phyloP scores from a whole-genome alignment of 1,284 basidiomycete species.

The Microbotryomycetes sp. region DNA sequence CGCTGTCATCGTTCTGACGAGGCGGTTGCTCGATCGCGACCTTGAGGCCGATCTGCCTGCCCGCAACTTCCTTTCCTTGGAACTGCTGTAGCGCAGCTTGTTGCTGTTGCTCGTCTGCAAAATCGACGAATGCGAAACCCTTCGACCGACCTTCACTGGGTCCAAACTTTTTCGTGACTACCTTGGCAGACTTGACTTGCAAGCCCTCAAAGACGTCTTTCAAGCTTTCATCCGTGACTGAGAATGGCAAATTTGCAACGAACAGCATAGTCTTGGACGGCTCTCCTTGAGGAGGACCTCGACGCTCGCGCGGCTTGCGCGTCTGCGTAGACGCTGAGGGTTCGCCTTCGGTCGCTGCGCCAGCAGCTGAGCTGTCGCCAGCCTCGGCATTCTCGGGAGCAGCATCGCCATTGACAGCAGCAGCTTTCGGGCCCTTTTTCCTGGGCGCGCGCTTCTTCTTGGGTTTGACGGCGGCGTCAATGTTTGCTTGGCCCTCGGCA shows the following conservation, averaged over 20 bases:
- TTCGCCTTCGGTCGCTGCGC: conserved; percentile 39
- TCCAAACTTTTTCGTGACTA: conserved; percentile 74
- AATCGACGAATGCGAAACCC: conserved; percentile 98
- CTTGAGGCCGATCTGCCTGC: conserved; percentile 63
- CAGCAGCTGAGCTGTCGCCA: conserved; percentile 26
- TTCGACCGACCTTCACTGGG: conserved; percentile 67
- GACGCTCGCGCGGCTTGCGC: conserved; percentile 43
- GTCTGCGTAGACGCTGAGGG: conserved; percentile 46
- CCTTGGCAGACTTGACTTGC: conserved; percentile 69
- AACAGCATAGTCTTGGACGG: conserved; percentile 79
- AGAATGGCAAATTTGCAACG: conserved; percentile 91
- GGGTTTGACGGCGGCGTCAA: neutral
- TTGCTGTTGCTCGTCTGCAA: conserved; percentile 81
- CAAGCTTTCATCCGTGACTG: conserved; percentile 70
- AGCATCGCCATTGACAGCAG: conserved; percentile 58
- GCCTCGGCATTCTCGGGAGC: conserved; percentile 32
- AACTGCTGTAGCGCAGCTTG: conserved; percentile 80
- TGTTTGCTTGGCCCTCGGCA: conserved; percentile 36
- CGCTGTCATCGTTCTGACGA: too few species aligned
- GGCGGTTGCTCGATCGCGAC: conserved; percentile 29
- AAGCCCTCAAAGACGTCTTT: conserved; percentile 71
- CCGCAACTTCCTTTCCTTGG: conserved; percentile 77
- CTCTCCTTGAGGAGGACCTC: conserved; percentile 65
- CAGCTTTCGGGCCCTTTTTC: conserved; percentile 70
- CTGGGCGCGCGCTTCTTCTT: conserved; percentile 47